A percentile compares a stretch with the other conserved stretches of the same genome.
phyloP scores from a whole-genome alignment of 176 grass and related monocot genomes.

The Pontederia paniculata region DNA sequence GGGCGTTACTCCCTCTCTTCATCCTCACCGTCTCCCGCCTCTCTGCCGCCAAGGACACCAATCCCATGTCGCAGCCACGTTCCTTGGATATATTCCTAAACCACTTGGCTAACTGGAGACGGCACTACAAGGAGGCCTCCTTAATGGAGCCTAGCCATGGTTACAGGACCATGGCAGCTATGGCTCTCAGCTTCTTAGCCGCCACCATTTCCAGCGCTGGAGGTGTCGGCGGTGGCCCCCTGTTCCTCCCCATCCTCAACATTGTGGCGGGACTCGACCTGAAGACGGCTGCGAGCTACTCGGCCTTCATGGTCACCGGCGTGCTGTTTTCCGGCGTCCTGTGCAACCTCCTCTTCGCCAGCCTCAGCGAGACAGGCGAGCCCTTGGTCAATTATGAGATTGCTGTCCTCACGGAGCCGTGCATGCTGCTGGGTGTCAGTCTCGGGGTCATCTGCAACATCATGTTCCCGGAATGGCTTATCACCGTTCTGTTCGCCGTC shows the following conservation, averaged over 20 bases:
- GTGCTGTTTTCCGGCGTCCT: slow-evolving; percentile 51
- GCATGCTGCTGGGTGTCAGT: neutral
- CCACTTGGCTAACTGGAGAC: neutral
- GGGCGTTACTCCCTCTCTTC: too few relatives aligned
- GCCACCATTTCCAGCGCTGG: slow-evolving; percentile 60
- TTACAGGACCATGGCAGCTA: slow-evolving; percentile 18
- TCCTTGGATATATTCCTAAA: neutral
- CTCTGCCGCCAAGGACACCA: neutral
- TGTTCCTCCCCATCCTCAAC: slow-evolving; percentile 75
- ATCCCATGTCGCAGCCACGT: neutral
- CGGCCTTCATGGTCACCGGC: slow-evolving; percentile 69
- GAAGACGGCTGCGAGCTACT: slow-evolving; percentile 46
- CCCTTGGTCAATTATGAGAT: slow-evolving; percentile 25
- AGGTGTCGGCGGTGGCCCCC: slow-evolving; percentile 57
- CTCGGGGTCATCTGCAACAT: neutral
- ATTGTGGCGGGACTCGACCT: slow-evolving; percentile 44
- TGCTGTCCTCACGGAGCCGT: neutral
- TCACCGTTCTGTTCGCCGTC: neutral
- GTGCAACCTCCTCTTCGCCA: slow-evolving; percentile 35
- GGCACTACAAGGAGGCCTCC: neutral
- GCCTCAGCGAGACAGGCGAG: neutral
- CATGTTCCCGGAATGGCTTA: slow-evolving; percentile 9
- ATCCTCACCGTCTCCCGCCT: neutral
- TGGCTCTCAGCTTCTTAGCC: slow-evolving; percentile 43
- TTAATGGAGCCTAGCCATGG: neutral